Percentiles rank a stretch among this genome's conserved stretches.
These are phyloP conservation scores for Monosporozyma aerobia DNA, from an alignment of 805 yeast genomes.

Conservation along the genomic window DNA sequence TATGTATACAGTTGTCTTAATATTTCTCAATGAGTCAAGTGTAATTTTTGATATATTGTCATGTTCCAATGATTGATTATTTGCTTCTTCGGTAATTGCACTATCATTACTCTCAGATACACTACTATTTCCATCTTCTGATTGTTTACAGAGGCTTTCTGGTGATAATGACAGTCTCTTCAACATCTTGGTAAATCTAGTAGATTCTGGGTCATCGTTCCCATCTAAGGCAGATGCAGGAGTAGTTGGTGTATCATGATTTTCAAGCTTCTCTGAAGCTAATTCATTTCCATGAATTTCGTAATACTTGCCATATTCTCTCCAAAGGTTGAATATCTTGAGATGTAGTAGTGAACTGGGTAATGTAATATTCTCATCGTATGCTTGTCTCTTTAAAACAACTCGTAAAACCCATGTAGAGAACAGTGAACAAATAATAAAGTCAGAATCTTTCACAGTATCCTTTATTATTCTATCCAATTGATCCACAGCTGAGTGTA, in stretches of 20 bases:
- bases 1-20: background rate
- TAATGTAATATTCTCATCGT: constrained; percentile 60
- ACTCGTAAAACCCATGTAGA: constrained; percentile 66
- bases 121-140: background rate
- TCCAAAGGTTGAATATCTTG: constrained; percentile 61
- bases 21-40: background rate
- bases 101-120: background rate
- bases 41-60: background rate
- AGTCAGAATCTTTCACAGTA: constrained; percentile 38
- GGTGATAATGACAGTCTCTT: background rate
- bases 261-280: constrained; percentile 7
- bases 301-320: constrained; percentile 69
- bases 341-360: constrained; percentile 74
- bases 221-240: background rate
- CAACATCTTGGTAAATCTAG: background rate
- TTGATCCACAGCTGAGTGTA: constrained; percentile 52
- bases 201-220: background rate
- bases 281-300: constrained; percentile 39
- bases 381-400: constrained; percentile 69
- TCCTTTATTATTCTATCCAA: constrained; percentile 45
- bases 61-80: background rate
- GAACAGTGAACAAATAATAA: constrained; percentile 57
- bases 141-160: background rate
- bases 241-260: background rate
- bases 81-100: background rate